Conservation (phyloP, 2,329 filamentous ascomycete species). For the Hymenoscyphus linearis region DNA sequence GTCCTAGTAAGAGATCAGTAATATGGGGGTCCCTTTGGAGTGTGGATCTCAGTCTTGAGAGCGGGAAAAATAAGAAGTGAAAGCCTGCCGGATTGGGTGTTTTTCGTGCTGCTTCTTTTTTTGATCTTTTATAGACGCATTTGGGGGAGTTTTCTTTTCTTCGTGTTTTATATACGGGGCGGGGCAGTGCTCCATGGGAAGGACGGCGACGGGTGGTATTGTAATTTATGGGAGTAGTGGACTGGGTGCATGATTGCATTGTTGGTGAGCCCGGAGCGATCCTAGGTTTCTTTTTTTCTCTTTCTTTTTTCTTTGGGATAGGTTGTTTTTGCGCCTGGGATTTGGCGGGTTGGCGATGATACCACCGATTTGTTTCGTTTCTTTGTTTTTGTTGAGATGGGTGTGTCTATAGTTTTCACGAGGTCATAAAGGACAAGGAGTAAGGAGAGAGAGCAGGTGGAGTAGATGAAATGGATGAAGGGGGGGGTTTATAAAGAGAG, state of each 20-base stretch:
- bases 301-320: background rate
- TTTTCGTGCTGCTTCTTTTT: background rate
- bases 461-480: background rate
- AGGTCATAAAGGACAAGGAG: background rate
- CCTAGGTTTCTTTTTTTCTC: too few relatives aligned
- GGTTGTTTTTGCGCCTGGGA: too few relatives aligned
- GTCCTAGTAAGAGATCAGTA: slow-evolving; percentile 44
- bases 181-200: background rate
- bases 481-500: background rate
- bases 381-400: background rate
- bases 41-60: slow-evolving; percentile 52
- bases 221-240: background rate
- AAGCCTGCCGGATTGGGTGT: background rate
- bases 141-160: background rate
- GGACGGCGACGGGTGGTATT: background rate
- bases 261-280: too few relatives aligned
- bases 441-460: background rate
- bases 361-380: background rate
- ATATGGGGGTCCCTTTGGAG: slow-evolving; percentile 61
- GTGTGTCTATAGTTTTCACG: background rate
- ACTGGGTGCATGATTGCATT: background rate
- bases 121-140: background rate
- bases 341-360: background rate
- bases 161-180: too few relatives aligned
- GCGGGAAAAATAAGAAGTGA: slow-evolving; percentile 28